Percentiles rank a stretch among this genome's conserved stretches.
Evolutionary conservation across 352 stramenopile species (phyloP).

Genomic region (Chrysophaeum taylorii): DNA sequence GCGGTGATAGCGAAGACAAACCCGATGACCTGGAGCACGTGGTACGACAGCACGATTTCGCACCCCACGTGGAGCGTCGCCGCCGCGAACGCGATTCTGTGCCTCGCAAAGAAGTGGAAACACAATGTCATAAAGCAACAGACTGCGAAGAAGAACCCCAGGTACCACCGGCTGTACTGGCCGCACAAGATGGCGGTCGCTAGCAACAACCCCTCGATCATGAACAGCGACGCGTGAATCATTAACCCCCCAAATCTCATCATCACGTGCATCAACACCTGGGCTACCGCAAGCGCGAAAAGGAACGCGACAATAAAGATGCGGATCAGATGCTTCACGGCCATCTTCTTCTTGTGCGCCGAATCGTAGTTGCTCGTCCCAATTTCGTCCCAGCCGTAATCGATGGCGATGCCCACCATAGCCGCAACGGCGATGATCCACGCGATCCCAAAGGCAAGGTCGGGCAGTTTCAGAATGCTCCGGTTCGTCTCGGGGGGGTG

Average conservation of each 20-base stretch:
- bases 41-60: neutral
- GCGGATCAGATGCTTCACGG: neutral
- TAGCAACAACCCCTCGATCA: neutral
- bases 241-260: neutral
- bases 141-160: neutral
- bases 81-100: neutral
- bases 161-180: neutral
- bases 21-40: neutral
- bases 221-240: neutral
- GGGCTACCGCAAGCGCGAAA: neutral
- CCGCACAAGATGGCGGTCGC: neutral
- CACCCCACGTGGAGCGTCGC: neutral
- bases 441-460: neutral
- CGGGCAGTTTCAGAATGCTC: neutral
- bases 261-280: neutral
- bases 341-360: neutral
- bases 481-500: neutral
- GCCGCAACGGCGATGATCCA: neutral
- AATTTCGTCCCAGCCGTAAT: neutral
- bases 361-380: too few relatives aligned
- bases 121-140: neutral
- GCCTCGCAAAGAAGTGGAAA: neutral
- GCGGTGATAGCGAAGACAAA: neutral
- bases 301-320: neutral
- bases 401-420: neutral